These are phyloP conservation scores for Sordariomycetes sp. DNA, from an alignment of 2,329 filamentous ascomycete genomes.

Conservation along the genomic window DNA sequence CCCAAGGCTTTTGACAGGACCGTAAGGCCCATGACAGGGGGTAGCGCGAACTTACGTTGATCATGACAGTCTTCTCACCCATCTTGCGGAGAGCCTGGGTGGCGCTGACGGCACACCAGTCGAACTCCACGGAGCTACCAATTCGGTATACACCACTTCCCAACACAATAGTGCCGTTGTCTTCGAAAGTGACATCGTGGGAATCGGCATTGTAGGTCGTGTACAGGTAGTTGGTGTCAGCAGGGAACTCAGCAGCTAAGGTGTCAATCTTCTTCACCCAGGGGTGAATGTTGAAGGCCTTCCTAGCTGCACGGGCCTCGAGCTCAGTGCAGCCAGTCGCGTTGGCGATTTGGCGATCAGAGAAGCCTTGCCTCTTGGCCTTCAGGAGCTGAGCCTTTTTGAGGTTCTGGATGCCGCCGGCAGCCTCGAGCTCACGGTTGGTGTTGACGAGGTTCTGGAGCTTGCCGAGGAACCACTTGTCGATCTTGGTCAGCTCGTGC, in stretches of 20 bases:
- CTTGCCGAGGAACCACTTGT: constrained; percentile 99
- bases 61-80: constrained; percentile 97
- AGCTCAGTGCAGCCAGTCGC: constrained; percentile 83
- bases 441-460: constrained; percentile 94
- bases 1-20: neutral
- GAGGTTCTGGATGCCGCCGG: constrained; percentile 72
- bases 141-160: constrained; percentile 97
- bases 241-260: constrained; percentile 91
- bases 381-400: constrained; percentile 83
- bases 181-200: constrained; percentile 89
- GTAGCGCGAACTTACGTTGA: constrained; percentile 63
- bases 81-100: constrained; percentile 74
- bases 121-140: constrained; percentile 94
- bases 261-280: constrained; percentile 99
- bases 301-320: constrained; percentile 75
- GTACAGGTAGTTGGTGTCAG: constrained; percentile 91
- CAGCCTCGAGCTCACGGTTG: constrained; percentile 74
- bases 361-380: constrained; percentile 97
- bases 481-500: constrained; percentile 94
- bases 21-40: no score
- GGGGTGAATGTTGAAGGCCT: constrained; percentile 80
- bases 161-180: constrained; percentile 81
- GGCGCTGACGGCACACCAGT: constrained; percentile 94
- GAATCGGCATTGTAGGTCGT: constrained; percentile 95
- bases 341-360: constrained; percentile 85